These are phyloP conservation scores for Hamamelis virginiana DNA, from an alignment of 164 flowering plant genomes.

Conservation along the genomic window DNA sequence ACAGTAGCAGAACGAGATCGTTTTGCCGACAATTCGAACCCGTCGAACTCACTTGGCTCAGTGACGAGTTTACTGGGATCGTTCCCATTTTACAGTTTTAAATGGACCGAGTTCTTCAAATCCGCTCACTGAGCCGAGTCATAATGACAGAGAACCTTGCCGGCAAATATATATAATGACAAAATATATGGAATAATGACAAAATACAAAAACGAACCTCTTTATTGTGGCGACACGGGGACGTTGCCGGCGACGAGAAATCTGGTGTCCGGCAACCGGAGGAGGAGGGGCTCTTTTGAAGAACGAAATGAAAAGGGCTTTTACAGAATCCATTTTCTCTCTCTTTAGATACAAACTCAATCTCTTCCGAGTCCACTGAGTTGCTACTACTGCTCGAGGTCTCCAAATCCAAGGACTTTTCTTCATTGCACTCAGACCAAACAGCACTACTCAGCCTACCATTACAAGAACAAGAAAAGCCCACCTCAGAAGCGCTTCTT, in stretches of 20 bases:
- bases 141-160: neutral
- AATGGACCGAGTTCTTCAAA: no score
- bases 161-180: neutral
- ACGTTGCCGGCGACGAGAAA: conserved; percentile 50
- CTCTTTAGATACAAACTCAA: conserved; percentile 13
- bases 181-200: conserved; percentile 1
- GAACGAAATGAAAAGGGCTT: conserved; percentile 62
- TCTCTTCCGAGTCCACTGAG: conserved; percentile 31
- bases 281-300: conserved; percentile 37
- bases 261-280: conserved; percentile 50
- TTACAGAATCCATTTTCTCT: conserved; percentile 28
- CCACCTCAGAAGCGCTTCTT: conserved; percentile 20
- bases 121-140: conserved; percentile 19
- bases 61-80: neutral
- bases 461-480: conserved; percentile 36
- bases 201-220: conserved; percentile 35
- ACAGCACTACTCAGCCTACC: conserved; percentile 47
- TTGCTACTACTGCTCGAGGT: conserved; percentile 30
- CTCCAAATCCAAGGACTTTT: conserved; percentile 51
- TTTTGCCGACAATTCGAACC: conserved; percentile 28
- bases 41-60: conserved; percentile 7
- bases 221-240: conserved; percentile 38
- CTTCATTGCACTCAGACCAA: conserved; percentile 67
- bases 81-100: no score
- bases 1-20: conserved; percentile 21